A percentile compares a stretch with the other conserved stretches of the same genome.
Conservation (phyloP, 2,329 filamentous ascomycete species). For the Teratosphaeria pseudoeucalypti region DNA sequence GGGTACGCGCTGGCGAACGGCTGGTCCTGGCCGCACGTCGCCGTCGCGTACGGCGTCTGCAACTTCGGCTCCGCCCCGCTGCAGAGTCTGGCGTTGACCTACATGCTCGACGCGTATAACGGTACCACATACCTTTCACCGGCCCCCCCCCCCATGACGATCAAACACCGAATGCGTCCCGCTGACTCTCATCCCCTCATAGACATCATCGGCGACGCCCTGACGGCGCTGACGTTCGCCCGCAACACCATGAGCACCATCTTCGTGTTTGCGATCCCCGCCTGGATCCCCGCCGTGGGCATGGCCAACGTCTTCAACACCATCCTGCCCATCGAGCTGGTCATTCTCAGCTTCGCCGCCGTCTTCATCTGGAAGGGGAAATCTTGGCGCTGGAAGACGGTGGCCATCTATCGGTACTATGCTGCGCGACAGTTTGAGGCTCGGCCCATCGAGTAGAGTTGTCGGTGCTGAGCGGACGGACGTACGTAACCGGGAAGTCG, state of each 20-base stretch:
- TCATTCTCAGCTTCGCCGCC: slow-evolving; percentile 20
- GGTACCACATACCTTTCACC: slow-evolving; percentile 5
- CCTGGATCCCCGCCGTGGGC: slow-evolving; percentile 32
- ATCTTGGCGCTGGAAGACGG: slow-evolving; percentile 21
- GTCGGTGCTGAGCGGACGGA: background rate
- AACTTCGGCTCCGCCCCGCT: slow-evolving; percentile 28
- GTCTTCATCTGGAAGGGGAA: slow-evolving; percentile 29
- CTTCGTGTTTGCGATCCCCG: slow-evolving; percentile 37
- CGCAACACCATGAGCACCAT: slow-evolving; percentile 35
- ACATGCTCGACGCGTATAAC: slow-evolving; percentile 30
- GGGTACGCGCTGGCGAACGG: slow-evolving; percentile 23
- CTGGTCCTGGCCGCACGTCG: slow-evolving; percentile 20
- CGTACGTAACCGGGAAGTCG: too few species aligned
- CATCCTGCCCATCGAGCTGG: slow-evolving; percentile 27
- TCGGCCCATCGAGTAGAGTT: slow-evolving; percentile 8
- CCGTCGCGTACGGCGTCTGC: slow-evolving; percentile 30
- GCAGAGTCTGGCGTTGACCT: slow-evolving; percentile 28
- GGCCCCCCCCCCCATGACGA: background rate
- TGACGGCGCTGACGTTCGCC: slow-evolving; percentile 36
- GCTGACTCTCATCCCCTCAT: background rate
- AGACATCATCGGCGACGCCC: slow-evolving; percentile 38
- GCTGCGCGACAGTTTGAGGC: slow-evolving; percentile 24
- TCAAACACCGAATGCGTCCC: background rate
- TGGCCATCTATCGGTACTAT: slow-evolving; percentile 27
- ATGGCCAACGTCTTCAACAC: slow-evolving; percentile 33